Evolutionary conservation across 345 rosid genomes (phyloP).

Genomic region (Brassica nigra): DNA sequence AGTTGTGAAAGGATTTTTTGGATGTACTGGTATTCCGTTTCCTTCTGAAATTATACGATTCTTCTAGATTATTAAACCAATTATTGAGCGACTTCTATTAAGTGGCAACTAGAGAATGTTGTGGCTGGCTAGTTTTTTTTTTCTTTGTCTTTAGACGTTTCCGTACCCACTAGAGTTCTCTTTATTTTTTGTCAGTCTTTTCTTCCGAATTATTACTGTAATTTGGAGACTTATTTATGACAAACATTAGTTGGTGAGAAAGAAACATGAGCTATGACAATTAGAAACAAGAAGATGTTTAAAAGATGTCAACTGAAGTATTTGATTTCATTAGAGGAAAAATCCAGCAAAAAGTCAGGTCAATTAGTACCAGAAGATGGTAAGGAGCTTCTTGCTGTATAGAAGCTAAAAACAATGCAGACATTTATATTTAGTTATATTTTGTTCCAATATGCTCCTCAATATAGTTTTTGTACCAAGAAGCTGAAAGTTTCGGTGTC

Average conservation of each 20-base stretch:
- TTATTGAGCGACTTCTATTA: not conserved
- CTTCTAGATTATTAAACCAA: not conserved
- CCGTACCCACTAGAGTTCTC: not conserved
- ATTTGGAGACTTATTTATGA: not conserved
- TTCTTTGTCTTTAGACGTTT: too few species aligned
- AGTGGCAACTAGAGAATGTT: not conserved
- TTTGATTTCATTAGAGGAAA: not conserved
- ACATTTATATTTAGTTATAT: not conserved
- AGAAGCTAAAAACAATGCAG: not conserved
- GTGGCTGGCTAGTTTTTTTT: not conserved
- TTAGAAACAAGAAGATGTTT: not conserved
- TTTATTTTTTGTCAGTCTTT: not conserved
- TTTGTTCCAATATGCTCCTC: conserved; percentile 30
- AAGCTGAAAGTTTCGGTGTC: conserved; percentile 63
- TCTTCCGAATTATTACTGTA: not conserved
- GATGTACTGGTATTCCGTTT: not conserved
- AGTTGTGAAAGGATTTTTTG: not conserved
- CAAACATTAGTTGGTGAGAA: not conserved
- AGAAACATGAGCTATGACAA: not conserved
- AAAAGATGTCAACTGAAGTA: not conserved
- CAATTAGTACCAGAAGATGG: not conserved
- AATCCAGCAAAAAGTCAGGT: not conserved
- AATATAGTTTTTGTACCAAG: conserved; percentile 57
- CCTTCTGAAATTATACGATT: not conserved
- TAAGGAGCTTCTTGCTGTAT: not conserved